Conservation (phyloP, 495 filamentous ascomycete genomes). For the Copromyces sp. region DNA sequence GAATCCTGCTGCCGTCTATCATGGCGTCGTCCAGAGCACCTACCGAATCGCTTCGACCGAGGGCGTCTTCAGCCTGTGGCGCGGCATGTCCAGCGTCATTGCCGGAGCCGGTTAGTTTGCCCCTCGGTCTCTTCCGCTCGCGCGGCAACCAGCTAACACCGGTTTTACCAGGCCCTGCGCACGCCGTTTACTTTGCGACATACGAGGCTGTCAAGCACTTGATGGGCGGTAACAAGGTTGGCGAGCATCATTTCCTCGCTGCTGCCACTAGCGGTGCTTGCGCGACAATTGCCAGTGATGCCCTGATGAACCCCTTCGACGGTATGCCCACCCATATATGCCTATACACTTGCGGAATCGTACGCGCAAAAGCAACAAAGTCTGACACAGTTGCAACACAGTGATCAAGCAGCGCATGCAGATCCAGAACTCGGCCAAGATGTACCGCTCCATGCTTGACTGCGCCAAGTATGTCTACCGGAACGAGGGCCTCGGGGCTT, state of each 20-base stretch:
- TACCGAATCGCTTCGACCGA: conserved; percentile 84
- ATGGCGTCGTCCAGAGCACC: conserved; percentile 82
- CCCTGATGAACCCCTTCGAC: conserved; percentile 99
- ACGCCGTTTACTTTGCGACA: conserved; percentile 96
- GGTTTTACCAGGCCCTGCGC: conserved; percentile 65
- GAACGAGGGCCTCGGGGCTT: conserved; percentile 79
- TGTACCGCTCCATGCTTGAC: conserved; percentile 70
- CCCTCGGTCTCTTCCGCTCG: neutral
- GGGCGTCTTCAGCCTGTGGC: conserved; percentile 85
- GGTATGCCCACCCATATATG: conserved; percentile 44
- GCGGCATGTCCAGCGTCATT: conserved; percentile 91
- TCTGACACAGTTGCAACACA: conserved; percentile 27
- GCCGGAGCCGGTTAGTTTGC: conserved; percentile 72
- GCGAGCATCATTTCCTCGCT: conserved; percentile 86
- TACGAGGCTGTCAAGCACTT: conserved; percentile 95
- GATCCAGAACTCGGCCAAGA: conserved; percentile 77
- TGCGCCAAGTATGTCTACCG: conserved; percentile 81
- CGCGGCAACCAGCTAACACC: conserved; percentile 9
- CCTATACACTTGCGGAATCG: neutral
- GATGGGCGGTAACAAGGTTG: conserved; percentile 82
- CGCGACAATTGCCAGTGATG: conserved; percentile 93
- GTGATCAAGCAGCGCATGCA: conserved; percentile 99
- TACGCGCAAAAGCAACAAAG: neutral
- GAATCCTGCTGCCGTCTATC: conserved; percentile 74
- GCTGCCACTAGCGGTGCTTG: conserved; percentile 86